Evolutionary conservation across 1,284 basidiomycete genomes (phyloP), one percentile per base, ranked within the genome.

Genomic region (Sanghuangporus weigelae): DNA sequence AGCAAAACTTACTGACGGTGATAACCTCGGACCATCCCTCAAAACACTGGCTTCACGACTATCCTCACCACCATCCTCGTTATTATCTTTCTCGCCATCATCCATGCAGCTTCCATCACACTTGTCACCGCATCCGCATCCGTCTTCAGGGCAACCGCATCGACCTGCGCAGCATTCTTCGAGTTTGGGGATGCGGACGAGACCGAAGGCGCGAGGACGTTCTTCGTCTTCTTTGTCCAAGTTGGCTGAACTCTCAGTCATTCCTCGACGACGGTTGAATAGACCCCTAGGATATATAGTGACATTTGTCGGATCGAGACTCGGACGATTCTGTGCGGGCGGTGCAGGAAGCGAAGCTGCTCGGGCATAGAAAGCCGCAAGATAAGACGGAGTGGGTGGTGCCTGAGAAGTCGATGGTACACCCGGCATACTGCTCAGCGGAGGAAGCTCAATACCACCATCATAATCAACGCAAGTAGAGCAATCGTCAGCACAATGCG

Each of bases 341-440:
- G 74, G 74, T 16, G 87, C 85, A 31, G 88, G 77, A 8, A 67
- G 66, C 10, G 83, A 74, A 26, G 85, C 82, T 1, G 85, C 85
- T n/a, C 80, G 80, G 19, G 84, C 82, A 64, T 87, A 83, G 74
- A 90, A 89, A 56, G 74, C 74, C 63, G 88, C 84, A 60, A 90
- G 77, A 66, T 83, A 79, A 46, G 44, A 19, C 21, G 63, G 57
- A 23, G 64, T 39, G 35, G 46, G 21, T 19, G 23, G 26, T 57
- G 48, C 35, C 16, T 35, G 50, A 21, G 31, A 16, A 31, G 42
- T 49, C 59, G 65, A 66, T 23, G 70, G 65, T 48, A 62, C 62
- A 23, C 67, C 65, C 50, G 68, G 66, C 19, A 67, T 66, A 54
- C 49, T 53, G 26, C 62, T 46, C 3, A 53, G 16, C 38, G 38